These are phyloP conservation scores for Phycomyces blakesleeanus DNA, from an alignment of 192 early-diverging fungal genomes.

Conservation along the genomic window DNA sequence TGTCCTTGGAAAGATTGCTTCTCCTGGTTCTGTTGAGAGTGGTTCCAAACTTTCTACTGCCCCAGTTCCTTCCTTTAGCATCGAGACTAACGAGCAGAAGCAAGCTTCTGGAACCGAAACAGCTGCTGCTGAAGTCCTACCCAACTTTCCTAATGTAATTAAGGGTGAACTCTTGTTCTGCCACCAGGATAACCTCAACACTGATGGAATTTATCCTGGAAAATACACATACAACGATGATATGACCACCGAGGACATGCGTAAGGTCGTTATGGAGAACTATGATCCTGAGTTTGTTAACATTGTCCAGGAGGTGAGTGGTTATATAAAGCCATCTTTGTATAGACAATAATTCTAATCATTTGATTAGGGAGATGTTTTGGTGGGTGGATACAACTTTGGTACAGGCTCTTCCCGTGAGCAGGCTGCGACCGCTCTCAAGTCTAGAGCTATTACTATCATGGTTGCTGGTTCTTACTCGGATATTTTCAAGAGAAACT, in stretches of 20 bases:
- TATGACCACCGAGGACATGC: constrained; percentile 85
- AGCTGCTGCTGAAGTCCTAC: constrained; percentile 34
- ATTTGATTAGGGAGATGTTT: constrained; percentile 63
- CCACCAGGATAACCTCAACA: constrained; percentile 94
- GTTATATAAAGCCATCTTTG: neutral
- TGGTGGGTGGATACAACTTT: constrained; percentile 95
- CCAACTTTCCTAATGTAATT: constrained; percentile 74
- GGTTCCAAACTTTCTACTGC: neutral
- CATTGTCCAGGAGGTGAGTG: constrained; percentile 51
- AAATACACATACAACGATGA: constrained; percentile 99
- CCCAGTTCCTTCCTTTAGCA: constrained; percentile 27
- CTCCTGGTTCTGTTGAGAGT: neutral
- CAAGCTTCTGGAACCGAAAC: constrained; percentile 28
- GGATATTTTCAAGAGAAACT: constrained; percentile 99
- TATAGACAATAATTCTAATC: neutral
- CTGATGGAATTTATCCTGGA: constrained; percentile 97
- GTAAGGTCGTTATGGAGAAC: constrained; percentile 96
- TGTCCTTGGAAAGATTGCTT: constrained; percentile 75
- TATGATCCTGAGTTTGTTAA: constrained; percentile 88
- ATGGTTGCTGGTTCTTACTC: constrained; percentile 90
- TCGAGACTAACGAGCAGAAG: constrained; percentile 12
- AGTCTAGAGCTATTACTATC: constrained; percentile 79
- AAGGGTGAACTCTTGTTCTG: constrained; percentile 86
- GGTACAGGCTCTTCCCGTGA: constrained; percentile 96
- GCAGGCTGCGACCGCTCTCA: constrained; percentile 94